Conservation (phyloP, 2,329 filamentous ascomycete species). For the Thelonectria olida region DNA sequence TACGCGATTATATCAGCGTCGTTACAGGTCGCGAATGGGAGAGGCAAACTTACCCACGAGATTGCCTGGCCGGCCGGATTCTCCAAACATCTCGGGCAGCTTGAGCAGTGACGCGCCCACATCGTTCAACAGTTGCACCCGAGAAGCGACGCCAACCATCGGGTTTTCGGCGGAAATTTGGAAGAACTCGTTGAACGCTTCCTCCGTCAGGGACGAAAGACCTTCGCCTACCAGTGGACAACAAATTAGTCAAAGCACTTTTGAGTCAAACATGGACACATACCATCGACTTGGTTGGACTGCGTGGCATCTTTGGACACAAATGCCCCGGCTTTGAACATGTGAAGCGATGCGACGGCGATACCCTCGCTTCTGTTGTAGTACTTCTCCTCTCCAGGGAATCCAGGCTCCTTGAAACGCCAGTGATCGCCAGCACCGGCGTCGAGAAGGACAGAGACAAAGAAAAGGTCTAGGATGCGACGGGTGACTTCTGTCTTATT, state of each 20-base stretch:
- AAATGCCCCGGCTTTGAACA: conserved; percentile 57
- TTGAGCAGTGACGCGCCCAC: conserved; percentile 53
- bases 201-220: conserved; percentile 45
- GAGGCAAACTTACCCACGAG: conserved; percentile 53
- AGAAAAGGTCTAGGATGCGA: conserved; percentile 68
- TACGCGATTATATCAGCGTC: background rate
- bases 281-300: conserved; percentile 48
- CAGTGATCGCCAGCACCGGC: conserved; percentile 62
- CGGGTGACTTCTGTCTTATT: conserved; percentile 60
- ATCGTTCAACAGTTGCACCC: conserved; percentile 51
- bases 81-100: conserved; percentile 52
- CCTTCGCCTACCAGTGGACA: conserved; percentile 41
- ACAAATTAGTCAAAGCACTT: conserved; percentile 1
- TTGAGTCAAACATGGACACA: background rate
- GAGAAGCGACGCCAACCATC: conserved; percentile 55
- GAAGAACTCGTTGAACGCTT: conserved; percentile 49
- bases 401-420: conserved; percentile 53
- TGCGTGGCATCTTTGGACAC: conserved; percentile 23
- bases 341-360: conserved; percentile 59
- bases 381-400: conserved; percentile 33
- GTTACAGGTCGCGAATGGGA: background rate
- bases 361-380: conserved; percentile 60
- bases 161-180: conserved; percentile 56
- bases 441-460: conserved; percentile 67
- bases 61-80: conserved; percentile 54